Conservation (phyloP, 2,329 filamentous ascomycete species). For the Malbranchea cinnamomea region DNA sequence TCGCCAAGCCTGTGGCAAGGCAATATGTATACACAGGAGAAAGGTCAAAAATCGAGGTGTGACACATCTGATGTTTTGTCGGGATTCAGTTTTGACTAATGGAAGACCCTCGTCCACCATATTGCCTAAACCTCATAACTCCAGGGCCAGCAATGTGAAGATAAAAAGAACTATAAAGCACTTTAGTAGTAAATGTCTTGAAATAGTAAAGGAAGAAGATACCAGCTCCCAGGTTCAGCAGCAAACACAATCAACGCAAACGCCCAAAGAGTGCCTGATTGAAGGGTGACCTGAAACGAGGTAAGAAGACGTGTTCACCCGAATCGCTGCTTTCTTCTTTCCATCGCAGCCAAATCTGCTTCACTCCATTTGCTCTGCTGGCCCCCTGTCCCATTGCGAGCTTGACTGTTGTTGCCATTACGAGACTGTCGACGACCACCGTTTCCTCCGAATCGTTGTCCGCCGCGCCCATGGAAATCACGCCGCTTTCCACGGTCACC, state of each 20-base stretch:
- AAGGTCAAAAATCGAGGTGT: no score
- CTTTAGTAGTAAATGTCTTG: no score
- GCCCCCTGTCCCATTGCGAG: conserved; percentile 11
- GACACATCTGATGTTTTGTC: no score
- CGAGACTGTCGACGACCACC: conserved; percentile 9
- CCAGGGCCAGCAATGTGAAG: no score
- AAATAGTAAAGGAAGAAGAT: no score
- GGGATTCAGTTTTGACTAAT: no score
- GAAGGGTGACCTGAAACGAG: conserved; percentile 2
- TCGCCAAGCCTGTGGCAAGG: no score
- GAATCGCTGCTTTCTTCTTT: conserved; percentile 35
- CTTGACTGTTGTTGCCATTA: conserved; percentile 15
- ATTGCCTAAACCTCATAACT: no score
- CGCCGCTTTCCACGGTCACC: conserved; percentile 26
- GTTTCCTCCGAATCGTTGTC: conserved; percentile 10
- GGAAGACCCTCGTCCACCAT: no score
- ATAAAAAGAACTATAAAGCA: no score
- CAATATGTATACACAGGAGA: no score
- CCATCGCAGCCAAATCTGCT: conserved; percentile 28
- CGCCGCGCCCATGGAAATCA: conserved; percentile 16
- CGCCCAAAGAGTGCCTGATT: background rate
- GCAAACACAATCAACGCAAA: conserved; percentile 1
- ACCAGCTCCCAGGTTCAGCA: no score
- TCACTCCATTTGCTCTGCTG: conserved; percentile 16
- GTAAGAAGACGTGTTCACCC: conserved; percentile 7